Evolutionary conservation across 148 eudicot genomes (phyloP).

Genomic region (Limonium bicolor): DNA sequence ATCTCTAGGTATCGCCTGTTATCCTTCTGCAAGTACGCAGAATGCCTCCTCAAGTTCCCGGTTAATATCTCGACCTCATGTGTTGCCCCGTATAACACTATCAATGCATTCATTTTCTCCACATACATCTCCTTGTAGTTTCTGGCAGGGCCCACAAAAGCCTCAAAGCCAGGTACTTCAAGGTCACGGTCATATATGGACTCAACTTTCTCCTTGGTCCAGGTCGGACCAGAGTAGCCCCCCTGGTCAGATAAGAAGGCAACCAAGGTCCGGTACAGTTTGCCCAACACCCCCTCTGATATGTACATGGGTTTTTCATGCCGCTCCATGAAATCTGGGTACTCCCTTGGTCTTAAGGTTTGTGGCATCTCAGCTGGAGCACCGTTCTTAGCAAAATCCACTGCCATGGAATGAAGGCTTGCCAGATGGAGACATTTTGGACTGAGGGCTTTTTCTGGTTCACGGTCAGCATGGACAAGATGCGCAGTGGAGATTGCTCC

Average conservation of each 20-base stretch:
- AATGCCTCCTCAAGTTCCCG: slow-evolving; percentile 46
- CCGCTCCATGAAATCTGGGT: slow-evolving; percentile 93
- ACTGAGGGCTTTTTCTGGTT: slow-evolving; percentile 70
- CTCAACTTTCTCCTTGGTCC: slow-evolving; percentile 24
- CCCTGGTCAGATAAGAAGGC: slow-evolving; percentile 15
- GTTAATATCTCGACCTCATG: slow-evolving; percentile 71
- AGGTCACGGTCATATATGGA: slow-evolving; percentile 60
- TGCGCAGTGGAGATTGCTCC: slow-evolving; percentile 90
- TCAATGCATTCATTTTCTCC: slow-evolving; percentile 42
- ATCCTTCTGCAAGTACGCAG: slow-evolving; percentile 47
- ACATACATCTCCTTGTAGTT: slow-evolving; percentile 55
- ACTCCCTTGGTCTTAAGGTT: slow-evolving; percentile 57
- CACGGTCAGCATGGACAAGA: slow-evolving; percentile 78
- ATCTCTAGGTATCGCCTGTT: slow-evolving; percentile 64
- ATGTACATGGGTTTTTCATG: slow-evolving; percentile 52
- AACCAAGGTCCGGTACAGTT: slow-evolving; percentile 59
- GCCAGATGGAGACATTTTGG: slow-evolving; percentile 67
- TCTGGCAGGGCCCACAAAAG: slow-evolving; percentile 37
- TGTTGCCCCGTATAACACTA: slow-evolving; percentile 57
- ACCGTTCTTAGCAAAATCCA: slow-evolving; percentile 91
- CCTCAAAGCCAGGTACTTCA: slow-evolving; percentile 43
- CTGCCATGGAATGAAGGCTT: slow-evolving; percentile 93
- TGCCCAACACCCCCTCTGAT: slow-evolving; percentile 62
- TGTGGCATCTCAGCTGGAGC: slow-evolving; percentile 94
- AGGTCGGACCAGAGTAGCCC: slow-evolving; percentile 10